These are phyloP conservation scores for Ceriops tagal DNA, from an alignment of 345 rosid species.

Conservation along the genomic window DNA sequence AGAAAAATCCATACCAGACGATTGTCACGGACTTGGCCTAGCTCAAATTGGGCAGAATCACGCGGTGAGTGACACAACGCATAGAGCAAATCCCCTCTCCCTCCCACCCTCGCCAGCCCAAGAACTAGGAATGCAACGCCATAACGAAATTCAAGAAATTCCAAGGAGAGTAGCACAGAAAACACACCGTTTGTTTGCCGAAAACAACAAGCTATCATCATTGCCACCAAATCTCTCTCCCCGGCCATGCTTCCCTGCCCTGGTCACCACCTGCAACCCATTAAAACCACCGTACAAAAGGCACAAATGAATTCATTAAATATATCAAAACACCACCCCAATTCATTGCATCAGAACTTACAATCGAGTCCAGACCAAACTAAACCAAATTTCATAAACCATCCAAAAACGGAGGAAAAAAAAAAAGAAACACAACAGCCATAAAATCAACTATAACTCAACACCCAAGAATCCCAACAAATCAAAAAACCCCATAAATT, in stretches of 20 bases:
- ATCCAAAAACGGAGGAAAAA: background rate
- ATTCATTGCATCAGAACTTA: background rate
- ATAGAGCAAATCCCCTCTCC: background rate
- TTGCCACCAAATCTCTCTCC: constrained; percentile 20
- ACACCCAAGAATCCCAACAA: background rate
- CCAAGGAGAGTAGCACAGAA: background rate
- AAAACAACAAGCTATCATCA: constrained; percentile 10
- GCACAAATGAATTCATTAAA: background rate
- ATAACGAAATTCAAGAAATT: background rate
- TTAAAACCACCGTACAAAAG: constrained; percentile 1
- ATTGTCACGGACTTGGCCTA: too few relatives aligned
- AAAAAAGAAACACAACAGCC: background rate
- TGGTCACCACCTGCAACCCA: constrained; percentile 22
- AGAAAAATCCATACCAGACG: background rate
- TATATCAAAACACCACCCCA: background rate
- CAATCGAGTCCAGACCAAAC: background rate
- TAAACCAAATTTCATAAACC: background rate
- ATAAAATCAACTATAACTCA: background rate
- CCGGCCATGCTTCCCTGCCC: constrained; percentile 31
- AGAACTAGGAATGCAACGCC: too few relatives aligned
- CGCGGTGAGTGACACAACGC: background rate
- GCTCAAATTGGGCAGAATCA: too few relatives aligned
- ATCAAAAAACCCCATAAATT: background rate
- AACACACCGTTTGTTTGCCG: constrained; percentile 31
- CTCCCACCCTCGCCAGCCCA: too few relatives aligned